Percentiles rank a stretch among this genome's conserved stretches.
phyloP scores from a whole-genome alignment of 2,329 filamentous ascomycete species.

The Colletotrichum kahawae region DNA sequence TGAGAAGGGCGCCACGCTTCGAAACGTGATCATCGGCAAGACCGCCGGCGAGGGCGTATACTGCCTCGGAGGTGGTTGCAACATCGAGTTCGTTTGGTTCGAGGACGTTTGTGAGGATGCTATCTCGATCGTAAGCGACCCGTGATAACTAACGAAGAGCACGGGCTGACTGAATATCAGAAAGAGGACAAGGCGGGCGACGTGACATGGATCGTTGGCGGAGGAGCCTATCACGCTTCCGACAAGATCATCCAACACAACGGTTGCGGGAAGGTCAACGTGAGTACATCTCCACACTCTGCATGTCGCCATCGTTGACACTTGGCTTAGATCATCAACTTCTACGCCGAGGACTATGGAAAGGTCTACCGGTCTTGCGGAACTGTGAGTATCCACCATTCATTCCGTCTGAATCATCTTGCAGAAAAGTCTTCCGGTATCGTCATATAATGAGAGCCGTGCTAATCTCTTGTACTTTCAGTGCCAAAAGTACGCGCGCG shows the following conservation, averaged over 20 bases:
- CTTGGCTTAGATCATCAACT: slow-evolving; percentile 33
- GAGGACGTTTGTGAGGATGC: slow-evolving; percentile 31
- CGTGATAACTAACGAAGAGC: neutral
- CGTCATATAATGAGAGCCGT: rapidly evolving
- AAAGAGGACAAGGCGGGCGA: slow-evolving; percentile 25
- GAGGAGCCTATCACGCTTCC: slow-evolving; percentile 40
- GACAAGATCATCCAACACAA: slow-evolving; percentile 47
- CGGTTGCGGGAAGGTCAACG: slow-evolving; percentile 36
- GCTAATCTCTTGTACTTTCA: neutral
- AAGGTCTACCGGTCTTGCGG: slow-evolving; percentile 49
- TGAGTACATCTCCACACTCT: neutral
- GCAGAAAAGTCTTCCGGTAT: neutral
- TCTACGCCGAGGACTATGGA: slow-evolving; percentile 51
- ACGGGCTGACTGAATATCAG: neutral
- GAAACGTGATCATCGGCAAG: slow-evolving; percentile 52
- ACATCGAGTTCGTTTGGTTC: slow-evolving; percentile 30
- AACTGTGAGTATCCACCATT: slow-evolving; percentile 35
- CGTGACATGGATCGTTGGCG: slow-evolving; percentile 39
- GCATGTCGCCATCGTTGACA: neutral
- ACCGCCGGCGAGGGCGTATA: slow-evolving; percentile 29
- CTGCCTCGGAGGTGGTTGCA: slow-evolving; percentile 30
- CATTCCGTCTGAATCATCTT: too few relatives aligned
- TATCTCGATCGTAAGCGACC: slow-evolving; percentile 24
- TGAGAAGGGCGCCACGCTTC: slow-evolving; percentile 45
- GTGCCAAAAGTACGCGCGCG: slow-evolving; percentile 11